Percentiles rank a stretch among this genome's conserved stretches.
phyloP scores from a whole-genome alignment of 768 basidiomycete genomes.

The Termitomyces sp. region DNA sequence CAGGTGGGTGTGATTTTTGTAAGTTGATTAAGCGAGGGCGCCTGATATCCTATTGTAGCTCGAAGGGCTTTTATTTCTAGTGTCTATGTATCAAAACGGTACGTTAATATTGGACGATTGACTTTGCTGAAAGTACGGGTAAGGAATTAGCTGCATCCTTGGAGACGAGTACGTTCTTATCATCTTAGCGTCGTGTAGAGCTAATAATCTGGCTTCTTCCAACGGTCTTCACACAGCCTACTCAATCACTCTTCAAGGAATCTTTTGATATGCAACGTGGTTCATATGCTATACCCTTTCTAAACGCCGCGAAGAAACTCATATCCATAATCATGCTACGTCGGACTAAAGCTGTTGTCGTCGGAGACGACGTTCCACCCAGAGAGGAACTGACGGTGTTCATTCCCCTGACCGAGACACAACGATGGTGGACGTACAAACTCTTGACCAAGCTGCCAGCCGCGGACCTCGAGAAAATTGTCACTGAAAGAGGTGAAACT shows the following conservation, averaged over 20 bases:
- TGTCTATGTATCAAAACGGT: conserved; percentile 66
- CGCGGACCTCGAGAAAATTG: conserved; percentile 42
- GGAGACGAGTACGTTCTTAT: conserved; percentile 52
- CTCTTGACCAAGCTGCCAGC: conserved; percentile 48
- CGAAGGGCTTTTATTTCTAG: conserved; percentile 60
- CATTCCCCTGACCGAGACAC: conserved; percentile 51
- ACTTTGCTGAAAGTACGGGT: background rate
- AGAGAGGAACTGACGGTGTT: conserved; percentile 53
- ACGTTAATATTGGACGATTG: conserved; percentile 3
- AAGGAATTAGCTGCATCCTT: conserved; percentile 65
- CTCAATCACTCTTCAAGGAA: conserved; percentile 42
- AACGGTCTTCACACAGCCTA: conserved; percentile 39
- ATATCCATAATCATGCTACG: conserved; percentile 52
- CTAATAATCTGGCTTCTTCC: conserved; percentile 44
- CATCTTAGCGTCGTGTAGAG: background rate
- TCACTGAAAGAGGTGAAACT: conserved; percentile 19
- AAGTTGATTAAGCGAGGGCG: background rate
- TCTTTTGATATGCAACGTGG: conserved; percentile 53
- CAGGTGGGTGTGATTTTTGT: conserved; percentile 37
- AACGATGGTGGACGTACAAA: conserved; percentile 58
- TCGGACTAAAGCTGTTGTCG: conserved; percentile 49
- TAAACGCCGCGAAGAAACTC: conserved; percentile 42
- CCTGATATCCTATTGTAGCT: conserved; percentile 27
- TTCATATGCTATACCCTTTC: conserved; percentile 41
- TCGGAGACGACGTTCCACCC: conserved; percentile 42